phyloP scores from a whole-genome alignment of 2,329 filamentous ascomycete species.

The Fusarium beomiforme region DNA sequence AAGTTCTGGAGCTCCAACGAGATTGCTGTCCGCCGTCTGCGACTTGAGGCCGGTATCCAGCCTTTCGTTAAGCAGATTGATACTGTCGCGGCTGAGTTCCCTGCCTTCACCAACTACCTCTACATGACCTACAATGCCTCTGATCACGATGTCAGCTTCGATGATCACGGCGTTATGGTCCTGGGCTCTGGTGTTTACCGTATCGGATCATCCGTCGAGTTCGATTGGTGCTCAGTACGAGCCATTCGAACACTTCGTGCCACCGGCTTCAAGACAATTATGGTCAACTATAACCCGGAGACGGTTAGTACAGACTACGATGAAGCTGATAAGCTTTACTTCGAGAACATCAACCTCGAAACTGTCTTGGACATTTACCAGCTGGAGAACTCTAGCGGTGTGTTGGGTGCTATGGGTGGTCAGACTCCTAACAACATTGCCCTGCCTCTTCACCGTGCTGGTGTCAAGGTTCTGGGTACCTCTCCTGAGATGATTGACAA shows the following conservation, averaged over 20 bases:
- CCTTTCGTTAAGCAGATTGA: constrained; percentile 98
- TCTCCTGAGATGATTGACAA: constrained; percentile 99
- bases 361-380: constrained; percentile 94
- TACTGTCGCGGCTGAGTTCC: constrained; percentile 97
- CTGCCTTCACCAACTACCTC: constrained; percentile 92
- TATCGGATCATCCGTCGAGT: constrained; percentile 97
- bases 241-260: constrained; percentile 90
- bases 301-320: constrained; percentile 93
- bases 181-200: constrained; percentile 95
- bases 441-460: constrained; percentile 84
- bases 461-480: constrained; percentile 92
- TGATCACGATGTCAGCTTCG: constrained; percentile 83
- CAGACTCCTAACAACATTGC: constrained; percentile 99
- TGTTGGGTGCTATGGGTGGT: constrained; percentile 95
- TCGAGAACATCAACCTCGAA: constrained; percentile 93
- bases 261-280: constrained; percentile 90
- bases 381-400: constrained; percentile 82
- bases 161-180: constrained; percentile 95
- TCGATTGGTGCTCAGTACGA: constrained; percentile 98
- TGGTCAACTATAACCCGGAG: constrained; percentile 95
- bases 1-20: constrained; percentile 97
- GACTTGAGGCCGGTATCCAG: constrained; percentile 85
- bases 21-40: constrained; percentile 83
- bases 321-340: constrained; percentile 93
- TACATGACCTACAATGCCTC: constrained; percentile 96